Base-by-base conservation (phyloP, 2,329 filamentous ascomycete species). In the Exophiala xenobiotica region DNA sequence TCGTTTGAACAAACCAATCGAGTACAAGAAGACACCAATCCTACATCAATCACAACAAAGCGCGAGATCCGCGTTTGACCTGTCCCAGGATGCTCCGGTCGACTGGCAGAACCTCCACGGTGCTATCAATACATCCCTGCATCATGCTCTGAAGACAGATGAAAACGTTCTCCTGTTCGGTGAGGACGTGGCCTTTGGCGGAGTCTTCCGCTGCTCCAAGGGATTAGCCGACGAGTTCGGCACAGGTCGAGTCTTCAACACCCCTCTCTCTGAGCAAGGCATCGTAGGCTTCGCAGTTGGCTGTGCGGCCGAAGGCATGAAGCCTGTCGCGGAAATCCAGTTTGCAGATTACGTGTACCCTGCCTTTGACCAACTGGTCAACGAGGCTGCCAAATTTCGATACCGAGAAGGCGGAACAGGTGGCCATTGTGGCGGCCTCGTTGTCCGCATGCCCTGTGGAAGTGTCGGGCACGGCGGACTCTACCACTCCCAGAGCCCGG, bases 161-260 rank as follows among this genome's bases (percentile, higher is more conserved):
- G 89, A 95, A 58, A 84, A 86, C 14, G 90, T 96, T 18, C 75
- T 97, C 50, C 79, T 99, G 7, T 99, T 99, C 64, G 93, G 93
- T 35, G 93, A 99, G 70, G 93, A 99, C 67, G 90, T 99, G 6
- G 89, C 93, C 11, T 99, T 99, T 63, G 93, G 93, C 35, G 93
- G 93, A 47, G 93, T 99, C 12, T 99, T 99, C 66, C 82, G 93
- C 50, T 96, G 90, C 71, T 92, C 89, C 24, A 92, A 93, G 83
- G 89, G 91, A 62, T 78, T 99, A 12, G 84, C 90, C 24, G 87
- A 90, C 56, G 89, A 89, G 49, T 95, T 93, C 68, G 93, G 93
- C 6, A 79, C 82, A 2, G 87, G 93, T 51, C 80, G 93, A 51
- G 91, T 99, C 26, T 99, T 99, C 78, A 97, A 99, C 71, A 97